Conservation (phyloP, 2,329 filamentous ascomycete species). For the Sarocladiaceae sp. region DNA sequence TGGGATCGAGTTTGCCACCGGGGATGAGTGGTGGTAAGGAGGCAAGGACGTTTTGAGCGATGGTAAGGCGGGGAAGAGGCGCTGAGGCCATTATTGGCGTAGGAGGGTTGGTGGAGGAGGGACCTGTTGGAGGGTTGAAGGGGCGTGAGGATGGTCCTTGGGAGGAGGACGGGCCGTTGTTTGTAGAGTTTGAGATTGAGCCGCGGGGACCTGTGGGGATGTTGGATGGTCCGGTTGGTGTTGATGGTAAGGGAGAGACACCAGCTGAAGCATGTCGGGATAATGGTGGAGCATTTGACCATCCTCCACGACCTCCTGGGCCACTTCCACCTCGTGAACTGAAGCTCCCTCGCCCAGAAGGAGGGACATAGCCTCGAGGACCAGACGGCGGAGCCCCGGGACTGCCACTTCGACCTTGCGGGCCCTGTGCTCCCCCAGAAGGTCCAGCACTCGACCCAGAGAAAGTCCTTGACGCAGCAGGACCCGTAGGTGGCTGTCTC, state of each 20-base stretch:
- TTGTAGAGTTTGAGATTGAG: slow-evolving; percentile 26
- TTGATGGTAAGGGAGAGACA: slow-evolving; percentile 33
- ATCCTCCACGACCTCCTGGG: slow-evolving; percentile 8
- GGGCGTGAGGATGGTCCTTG: slow-evolving; percentile 24
- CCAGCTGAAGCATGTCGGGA: slow-evolving; percentile 23
- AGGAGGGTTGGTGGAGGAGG: slow-evolving; percentile 23
- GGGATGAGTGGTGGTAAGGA: slow-evolving; percentile 48
- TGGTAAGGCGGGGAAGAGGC: not conserved
- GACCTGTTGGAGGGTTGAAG: slow-evolving; percentile 56
- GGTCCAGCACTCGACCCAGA: slow-evolving; percentile 28
- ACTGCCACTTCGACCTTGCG: slow-evolving; percentile 35
- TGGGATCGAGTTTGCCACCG: slow-evolving; percentile 50
- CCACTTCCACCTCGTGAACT: slow-evolving; percentile 41
- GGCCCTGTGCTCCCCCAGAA: slow-evolving; percentile 25
- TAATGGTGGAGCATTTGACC: not conserved
- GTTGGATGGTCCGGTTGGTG: slow-evolving; percentile 31
- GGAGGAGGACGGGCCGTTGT: slow-evolving; percentile 36
- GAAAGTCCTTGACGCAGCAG: slow-evolving; percentile 33
- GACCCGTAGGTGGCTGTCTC: slow-evolving; percentile 44
- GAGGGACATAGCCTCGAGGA: slow-evolving; percentile 47
- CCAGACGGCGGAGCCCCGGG: slow-evolving; percentile 49
- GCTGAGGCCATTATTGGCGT: not conserved
- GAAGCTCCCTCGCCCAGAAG: slow-evolving; percentile 40
- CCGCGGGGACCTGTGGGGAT: slow-evolving; percentile 47
- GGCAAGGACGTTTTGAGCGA: slow-evolving; percentile 47